Conservation (phyloP, 306 rosid genomes). For the Fragaria iinumae region DNA sequence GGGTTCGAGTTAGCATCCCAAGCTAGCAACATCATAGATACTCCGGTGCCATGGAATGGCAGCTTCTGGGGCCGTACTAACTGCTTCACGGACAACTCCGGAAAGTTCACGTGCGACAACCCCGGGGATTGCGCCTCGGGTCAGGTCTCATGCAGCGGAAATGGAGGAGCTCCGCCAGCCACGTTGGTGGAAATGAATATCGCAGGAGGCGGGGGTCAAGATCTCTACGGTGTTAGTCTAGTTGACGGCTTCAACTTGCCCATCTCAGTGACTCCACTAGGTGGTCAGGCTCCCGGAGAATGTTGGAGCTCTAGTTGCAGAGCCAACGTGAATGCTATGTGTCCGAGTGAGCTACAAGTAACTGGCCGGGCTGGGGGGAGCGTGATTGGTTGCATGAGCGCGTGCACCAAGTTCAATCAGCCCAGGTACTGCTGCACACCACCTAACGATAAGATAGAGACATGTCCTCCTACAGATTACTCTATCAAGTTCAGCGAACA, state of each 20-base stretch:
- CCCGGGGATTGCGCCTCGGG: constrained; percentile 38
- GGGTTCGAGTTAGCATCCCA: constrained; percentile 39
- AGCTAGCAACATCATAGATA: constrained; percentile 18
- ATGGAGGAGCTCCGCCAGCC: constrained; percentile 10
- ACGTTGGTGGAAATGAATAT: constrained; percentile 17
- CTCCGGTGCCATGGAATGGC: constrained; percentile 55
- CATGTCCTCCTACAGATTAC: constrained; percentile 20
- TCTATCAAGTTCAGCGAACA: background rate
- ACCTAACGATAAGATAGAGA: background rate
- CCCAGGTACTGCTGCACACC: constrained; percentile 22
- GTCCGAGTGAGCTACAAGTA: constrained; percentile 12
- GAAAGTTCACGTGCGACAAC: constrained; percentile 39
- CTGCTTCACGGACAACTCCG: constrained; percentile 31
- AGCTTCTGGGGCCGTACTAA: constrained; percentile 54
- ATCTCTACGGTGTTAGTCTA: constrained; percentile 29
- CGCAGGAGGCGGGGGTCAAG: background rate
- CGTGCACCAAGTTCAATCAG: constrained; percentile 20
- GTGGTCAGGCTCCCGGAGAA: background rate
- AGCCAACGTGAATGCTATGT: background rate
- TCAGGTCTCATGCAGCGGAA: constrained; percentile 15
- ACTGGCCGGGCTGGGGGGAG: constrained; percentile 6
- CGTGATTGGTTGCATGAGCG: constrained; percentile 39
- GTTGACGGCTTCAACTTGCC: constrained; percentile 24
- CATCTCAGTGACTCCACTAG: constrained; percentile 4
- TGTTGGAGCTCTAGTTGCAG: constrained; percentile 15